These are phyloP conservation scores for Vigna mungo DNA, from an alignment of 306 rosid species.

Conservation along the genomic window DNA sequence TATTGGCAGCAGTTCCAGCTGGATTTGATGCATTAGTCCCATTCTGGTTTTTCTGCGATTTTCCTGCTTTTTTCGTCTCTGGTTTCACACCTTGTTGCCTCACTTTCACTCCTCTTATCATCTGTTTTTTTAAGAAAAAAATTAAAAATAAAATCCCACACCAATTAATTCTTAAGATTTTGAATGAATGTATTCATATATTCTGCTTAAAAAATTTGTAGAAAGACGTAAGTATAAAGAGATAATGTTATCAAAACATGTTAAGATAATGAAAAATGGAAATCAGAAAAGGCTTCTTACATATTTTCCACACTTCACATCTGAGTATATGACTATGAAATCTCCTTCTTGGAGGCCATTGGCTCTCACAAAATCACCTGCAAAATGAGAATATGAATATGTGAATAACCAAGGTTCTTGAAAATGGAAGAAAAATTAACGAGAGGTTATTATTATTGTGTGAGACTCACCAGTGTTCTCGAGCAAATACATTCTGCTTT, in stretches of 20 bases:
- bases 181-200: neutral
- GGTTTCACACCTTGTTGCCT: constrained; percentile 74
- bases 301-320: constrained; percentile 86
- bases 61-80: constrained; percentile 69
- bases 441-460: neutral
- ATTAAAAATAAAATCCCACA: neutral
- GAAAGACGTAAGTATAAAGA: too few species aligned
- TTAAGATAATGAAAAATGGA: neutral
- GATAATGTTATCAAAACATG: too few species aligned
- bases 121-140: constrained; percentile 41
- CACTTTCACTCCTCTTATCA: constrained; percentile 99
- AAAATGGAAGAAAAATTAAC: neutral
- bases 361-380: constrained; percentile 97
- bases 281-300: constrained; percentile 49
- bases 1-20: constrained; percentile 39
- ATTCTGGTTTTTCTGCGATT: constrained; percentile 75
- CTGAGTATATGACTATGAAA: constrained; percentile 94
- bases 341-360: constrained; percentile 99
- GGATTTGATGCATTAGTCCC: constrained; percentile 49
- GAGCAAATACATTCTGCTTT: constrained; percentile 98
- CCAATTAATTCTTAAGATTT: neutral
- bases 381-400: constrained; percentile 1
- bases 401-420: neutral
- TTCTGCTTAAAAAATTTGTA: too few species aligned
- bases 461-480: constrained; percentile 83